These are phyloP conservation scores for Aspergillus ruber DNA, from an alignment of 2,329 filamentous ascomycete species.

Conservation along the genomic window DNA sequence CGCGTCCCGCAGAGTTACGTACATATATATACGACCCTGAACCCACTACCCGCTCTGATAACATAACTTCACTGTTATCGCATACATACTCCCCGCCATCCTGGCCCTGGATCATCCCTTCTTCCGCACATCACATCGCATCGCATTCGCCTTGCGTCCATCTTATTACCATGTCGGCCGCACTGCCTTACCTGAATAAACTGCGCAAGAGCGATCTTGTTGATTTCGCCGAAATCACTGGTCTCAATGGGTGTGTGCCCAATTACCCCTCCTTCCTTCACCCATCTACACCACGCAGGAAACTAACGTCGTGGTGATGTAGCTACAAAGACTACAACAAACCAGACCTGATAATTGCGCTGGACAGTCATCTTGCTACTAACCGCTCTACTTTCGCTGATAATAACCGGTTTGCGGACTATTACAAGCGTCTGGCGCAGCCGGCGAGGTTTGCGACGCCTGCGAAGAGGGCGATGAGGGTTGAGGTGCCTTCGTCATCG, in stretches of 20 bases:
- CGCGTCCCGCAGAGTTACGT: too few relatives aligned
- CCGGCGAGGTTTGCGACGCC: constrained; percentile 39
- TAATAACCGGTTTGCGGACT: constrained; percentile 63
- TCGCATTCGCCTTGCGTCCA: constrained; percentile 43
- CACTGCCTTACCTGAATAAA: constrained; percentile 66
- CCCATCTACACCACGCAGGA: too few relatives aligned
- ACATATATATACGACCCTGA: too few relatives aligned
- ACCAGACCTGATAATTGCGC: constrained; percentile 65
- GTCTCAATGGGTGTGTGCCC: constrained; percentile 63
- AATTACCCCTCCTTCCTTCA: neutral
- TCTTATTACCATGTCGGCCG: constrained; percentile 21
- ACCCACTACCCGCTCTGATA: too few relatives aligned
- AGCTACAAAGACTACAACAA: constrained; percentile 70
- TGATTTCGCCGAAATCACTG: constrained; percentile 65
- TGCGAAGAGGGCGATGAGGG: constrained; percentile 42
- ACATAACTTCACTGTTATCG: too few relatives aligned
- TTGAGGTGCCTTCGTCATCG: constrained; percentile 24
- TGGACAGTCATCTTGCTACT: constrained; percentile 66
- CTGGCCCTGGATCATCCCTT: neutral
- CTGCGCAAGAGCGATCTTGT: constrained; percentile 77
- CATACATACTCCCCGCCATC: neutral
- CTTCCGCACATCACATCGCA: constrained; percentile 20
- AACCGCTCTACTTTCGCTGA: constrained; percentile 60
- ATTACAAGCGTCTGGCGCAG: constrained; percentile 55
- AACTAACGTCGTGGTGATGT: constrained; percentile 1